Conservation (phyloP, 2,329 filamentous ascomycete species). For the Claviceps capensis region DNA sequence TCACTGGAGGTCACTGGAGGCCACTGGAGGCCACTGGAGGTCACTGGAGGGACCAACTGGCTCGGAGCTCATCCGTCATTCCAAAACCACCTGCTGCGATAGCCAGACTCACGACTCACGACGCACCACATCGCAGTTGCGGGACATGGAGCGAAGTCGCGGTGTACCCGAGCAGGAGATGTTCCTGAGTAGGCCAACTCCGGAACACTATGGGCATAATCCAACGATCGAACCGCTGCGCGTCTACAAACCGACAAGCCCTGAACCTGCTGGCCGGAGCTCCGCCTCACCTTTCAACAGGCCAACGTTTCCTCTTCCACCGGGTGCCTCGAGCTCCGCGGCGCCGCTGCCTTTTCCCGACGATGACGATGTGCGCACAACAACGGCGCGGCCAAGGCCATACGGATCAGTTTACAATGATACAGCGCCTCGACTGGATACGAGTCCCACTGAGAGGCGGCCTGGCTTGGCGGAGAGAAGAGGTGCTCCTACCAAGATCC, state of each 20-base stretch:
- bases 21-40: neutral
- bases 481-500: constrained; percentile 65
- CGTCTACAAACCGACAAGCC: constrained; percentile 67
- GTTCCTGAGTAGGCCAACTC: constrained; percentile 53
- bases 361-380: constrained; percentile 38
- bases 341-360: constrained; percentile 58
- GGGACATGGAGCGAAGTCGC: constrained; percentile 38
- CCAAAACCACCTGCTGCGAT: neutral
- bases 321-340: constrained; percentile 57
- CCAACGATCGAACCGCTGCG: constrained; percentile 73
- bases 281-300: constrained; percentile 29
- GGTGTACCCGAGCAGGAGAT: constrained; percentile 69
- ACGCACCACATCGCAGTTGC: neutral
- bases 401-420: constrained; percentile 35
- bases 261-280: constrained; percentile 35
- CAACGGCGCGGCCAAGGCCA: constrained; percentile 29
- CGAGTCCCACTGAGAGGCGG: constrained; percentile 41
- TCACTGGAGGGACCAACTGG: neutral
- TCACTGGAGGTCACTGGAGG: neutral
- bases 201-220: constrained; percentile 45
- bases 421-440: constrained; percentile 39
- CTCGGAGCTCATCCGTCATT: neutral
- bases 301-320: constrained; percentile 49
- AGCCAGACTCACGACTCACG: neutral
- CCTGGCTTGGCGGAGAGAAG: constrained; percentile 67